Conservation (phyloP, 805 yeast genomes). For the Metahyphopichia silvanorum region DNA sequence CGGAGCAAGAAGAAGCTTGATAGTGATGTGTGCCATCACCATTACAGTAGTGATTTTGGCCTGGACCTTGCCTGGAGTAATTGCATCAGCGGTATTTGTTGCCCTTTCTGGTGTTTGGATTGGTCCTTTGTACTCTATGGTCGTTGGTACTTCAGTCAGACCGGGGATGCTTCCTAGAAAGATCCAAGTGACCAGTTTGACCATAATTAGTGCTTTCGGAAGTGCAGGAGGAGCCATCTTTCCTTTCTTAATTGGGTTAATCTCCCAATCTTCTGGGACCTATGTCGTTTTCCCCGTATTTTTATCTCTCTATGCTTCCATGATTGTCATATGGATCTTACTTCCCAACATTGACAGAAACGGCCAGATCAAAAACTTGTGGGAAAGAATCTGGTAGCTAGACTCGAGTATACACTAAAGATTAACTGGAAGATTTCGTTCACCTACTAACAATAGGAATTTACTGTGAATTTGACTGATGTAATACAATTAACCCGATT, state of each 20-base stretch:
- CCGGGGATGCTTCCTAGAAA: slow-evolving; percentile 43
- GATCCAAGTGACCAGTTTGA: slow-evolving; percentile 48
- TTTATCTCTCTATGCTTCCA: slow-evolving; percentile 31
- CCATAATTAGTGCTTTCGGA: slow-evolving; percentile 54
- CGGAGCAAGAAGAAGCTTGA: slow-evolving; percentile 46
- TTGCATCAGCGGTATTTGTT: slow-evolving; percentile 45
- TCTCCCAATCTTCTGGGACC: slow-evolving; percentile 44
- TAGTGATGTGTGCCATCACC: slow-evolving; percentile 30
- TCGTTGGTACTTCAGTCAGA: slow-evolving; percentile 43
- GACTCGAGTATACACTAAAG: no score
- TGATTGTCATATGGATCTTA: slow-evolving; percentile 20
- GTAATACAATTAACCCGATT: no score
- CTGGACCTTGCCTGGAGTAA: slow-evolving; percentile 47
- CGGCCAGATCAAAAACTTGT: background rate
- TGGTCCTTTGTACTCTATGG: slow-evolving; percentile 65
- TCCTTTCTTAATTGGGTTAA: slow-evolving; percentile 51
- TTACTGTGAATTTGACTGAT: no score
- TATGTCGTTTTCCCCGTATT: slow-evolving; percentile 49
- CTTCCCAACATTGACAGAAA: slow-evolving; percentile 10
- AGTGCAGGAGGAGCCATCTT: slow-evolving; percentile 55
- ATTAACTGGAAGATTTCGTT: no score
- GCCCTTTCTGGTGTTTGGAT: slow-evolving; percentile 55
- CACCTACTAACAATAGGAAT: no score
- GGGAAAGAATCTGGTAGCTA: slow-evolving; percentile 2
- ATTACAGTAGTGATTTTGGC: slow-evolving; percentile 37